Base-by-base conservation (phyloP, 1,284 basidiomycete genomes). In the Trichosporon sp. region DNA sequence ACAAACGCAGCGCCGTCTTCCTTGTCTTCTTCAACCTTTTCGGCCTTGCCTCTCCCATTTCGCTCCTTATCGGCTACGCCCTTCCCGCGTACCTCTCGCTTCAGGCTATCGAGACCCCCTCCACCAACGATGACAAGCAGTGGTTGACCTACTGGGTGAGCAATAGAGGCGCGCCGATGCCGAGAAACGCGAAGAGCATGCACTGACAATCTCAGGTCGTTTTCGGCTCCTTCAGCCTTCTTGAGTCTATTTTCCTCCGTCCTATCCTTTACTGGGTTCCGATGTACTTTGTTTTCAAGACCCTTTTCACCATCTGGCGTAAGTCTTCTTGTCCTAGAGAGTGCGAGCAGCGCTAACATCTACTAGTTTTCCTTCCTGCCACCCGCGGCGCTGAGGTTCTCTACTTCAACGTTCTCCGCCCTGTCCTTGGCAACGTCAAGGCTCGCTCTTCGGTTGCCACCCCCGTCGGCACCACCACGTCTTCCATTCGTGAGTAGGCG, bases 261-360 rank as follows among this genome's bases (percentile, higher is more conserved):
- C 67, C 75, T 21, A 74, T 80, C 65, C 75, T 80, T 59, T 80
- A 78, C 74, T 81, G 77, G 67, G 70, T 80, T 61, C 79, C 80
- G 56, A 74, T 91, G 88, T 95, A 94, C 81, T 95, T 88, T 77
- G 87, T 89, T 59, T 86, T 91, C 85, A 95, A 95, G 89, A 90
- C 88, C 61, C 65, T 88, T 68, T 91, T 92, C 84, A 87, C 91
- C 79, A 81, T 94, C 74, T 95, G 90, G 90, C 79, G 77, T 79
- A 62, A 71, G 77, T 76, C 9, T 37, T 32, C 62, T 66, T 64
- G 65, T 64, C 67, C 34, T 16, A 8, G 7, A 19, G 2, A 36
- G 23, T 6, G 34, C 11, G 6, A 11, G 21, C 29, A 33, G 29
- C 36, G n/a, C 57, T 23, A 56, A 33, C 21, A 34, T 49, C n/a